These are phyloP conservation scores for Pyronema omphalodes DNA, from an alignment of 495 filamentous ascomycete species.

Conservation along the genomic window DNA sequence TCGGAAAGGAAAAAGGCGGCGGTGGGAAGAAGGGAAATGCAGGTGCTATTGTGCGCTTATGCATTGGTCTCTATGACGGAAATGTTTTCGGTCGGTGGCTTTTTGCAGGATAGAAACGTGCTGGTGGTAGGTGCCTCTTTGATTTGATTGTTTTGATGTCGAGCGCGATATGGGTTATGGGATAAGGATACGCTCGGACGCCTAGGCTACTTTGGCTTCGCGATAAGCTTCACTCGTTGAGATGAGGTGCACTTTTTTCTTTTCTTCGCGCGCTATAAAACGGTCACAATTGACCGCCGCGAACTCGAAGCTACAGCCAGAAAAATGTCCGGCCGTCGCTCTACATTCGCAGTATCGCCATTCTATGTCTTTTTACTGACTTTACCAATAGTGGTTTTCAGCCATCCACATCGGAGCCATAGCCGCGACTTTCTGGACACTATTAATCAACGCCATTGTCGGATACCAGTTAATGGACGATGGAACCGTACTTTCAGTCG, in stretches of 20 bases:
- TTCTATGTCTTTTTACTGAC: not conserved
- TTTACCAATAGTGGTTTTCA: constrained; percentile 52
- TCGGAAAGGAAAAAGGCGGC: constrained; percentile 90
- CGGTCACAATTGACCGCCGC: not conserved
- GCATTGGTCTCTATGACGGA: constrained; percentile 85
- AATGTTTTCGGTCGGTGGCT: constrained; percentile 84
- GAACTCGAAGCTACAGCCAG: not conserved
- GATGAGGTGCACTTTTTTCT: not conserved
- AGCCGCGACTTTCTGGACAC: constrained; percentile 70
- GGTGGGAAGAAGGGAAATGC: constrained; percentile 90
- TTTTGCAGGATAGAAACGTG: constrained; percentile 26
- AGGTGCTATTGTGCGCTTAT: constrained; percentile 76
- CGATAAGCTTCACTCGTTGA: no score
- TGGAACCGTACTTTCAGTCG: constrained; percentile 67
- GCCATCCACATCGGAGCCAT: constrained; percentile 87
- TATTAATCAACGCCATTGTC: constrained; percentile 80
- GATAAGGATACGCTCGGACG: no score
- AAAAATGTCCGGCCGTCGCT: not conserved
- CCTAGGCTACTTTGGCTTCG: no score
- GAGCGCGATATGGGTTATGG: no score
- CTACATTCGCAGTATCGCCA: no score
- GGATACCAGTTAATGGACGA: constrained; percentile 91
- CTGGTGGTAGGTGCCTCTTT: constrained; percentile 14
- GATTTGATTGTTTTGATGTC: not conserved
- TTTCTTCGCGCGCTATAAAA: not conserved